Percentiles rank a stretch among this genome's conserved stretches.
phyloP scores from a whole-genome alignment of 2,329 filamentous ascomycete species.

The Hypoxylon sp. region DNA sequence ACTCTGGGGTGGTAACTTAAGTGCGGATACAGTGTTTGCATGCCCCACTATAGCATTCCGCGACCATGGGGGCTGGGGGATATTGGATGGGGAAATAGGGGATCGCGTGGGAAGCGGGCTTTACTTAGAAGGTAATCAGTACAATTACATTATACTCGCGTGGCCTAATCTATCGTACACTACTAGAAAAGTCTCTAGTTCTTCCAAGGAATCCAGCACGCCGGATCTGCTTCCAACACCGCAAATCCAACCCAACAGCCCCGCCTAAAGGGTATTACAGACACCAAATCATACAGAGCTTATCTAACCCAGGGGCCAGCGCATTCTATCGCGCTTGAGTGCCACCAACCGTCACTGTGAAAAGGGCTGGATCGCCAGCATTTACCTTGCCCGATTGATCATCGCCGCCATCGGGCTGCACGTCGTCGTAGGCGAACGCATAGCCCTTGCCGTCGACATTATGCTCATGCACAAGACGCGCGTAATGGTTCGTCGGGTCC shows the following conservation, averaged over 20 bases:
- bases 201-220: not conserved
- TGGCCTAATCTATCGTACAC: not conserved
- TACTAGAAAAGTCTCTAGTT: not conserved
- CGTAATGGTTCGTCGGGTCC: slow-evolving; percentile 70
- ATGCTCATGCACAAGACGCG: slow-evolving; percentile 68
- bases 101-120: not conserved
- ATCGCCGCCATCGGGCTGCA: slow-evolving; percentile 64
- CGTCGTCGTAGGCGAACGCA: slow-evolving; percentile 74
- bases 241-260: not conserved
- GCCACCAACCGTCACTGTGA: slow-evolving; percentile 68
- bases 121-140: not conserved
- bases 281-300: slow-evolving; percentile 5
- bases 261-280: not conserved
- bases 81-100: not conserved
- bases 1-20: too few species aligned
- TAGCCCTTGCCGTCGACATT: slow-evolving; percentile 71
- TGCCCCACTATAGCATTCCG: not conserved
- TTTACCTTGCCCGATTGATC: slow-evolving; percentile 71
- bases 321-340: slow-evolving; percentile 38
- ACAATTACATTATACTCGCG: not conserved
- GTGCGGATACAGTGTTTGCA: not conserved
- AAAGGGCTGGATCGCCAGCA: slow-evolving; percentile 64
- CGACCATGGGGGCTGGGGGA: not conserved
- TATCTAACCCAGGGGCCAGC: slow-evolving; percentile 3
- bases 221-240: not conserved